phyloP scores from a whole-genome alignment of 768 basidiomycete species.

The Russula vinacea region DNA sequence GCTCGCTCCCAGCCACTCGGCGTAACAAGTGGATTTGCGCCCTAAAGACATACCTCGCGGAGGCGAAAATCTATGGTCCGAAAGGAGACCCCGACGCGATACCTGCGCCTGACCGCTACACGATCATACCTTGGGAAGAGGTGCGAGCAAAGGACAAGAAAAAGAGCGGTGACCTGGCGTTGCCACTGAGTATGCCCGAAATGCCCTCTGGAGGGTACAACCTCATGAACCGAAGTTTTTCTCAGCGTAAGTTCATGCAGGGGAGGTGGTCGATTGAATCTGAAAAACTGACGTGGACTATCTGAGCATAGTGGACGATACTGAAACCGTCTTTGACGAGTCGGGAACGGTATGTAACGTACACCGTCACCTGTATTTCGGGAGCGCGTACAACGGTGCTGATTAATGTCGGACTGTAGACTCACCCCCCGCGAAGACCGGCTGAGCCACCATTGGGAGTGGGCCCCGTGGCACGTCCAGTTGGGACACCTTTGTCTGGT shows the following conservation, averaged over 20 bases:
- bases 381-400: constrained; percentile 18
- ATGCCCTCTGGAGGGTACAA: constrained; percentile 30
- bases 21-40: constrained; percentile 93
- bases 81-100: constrained; percentile 53
- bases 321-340: constrained; percentile 49
- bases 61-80: constrained; percentile 69
- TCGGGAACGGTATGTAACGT: constrained; percentile 31
- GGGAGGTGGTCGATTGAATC: background rate
- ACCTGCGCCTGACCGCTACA: constrained; percentile 58
- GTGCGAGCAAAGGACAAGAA: constrained; percentile 41
- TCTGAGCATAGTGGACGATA: constrained; percentile 38
- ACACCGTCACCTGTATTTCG: background rate
- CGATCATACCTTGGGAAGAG: constrained; percentile 70
- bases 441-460: constrained; percentile 4
- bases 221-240: constrained; percentile 15
- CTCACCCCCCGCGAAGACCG: constrained; percentile 26
- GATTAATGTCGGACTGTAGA: constrained; percentile 21
- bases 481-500: constrained; percentile 10
- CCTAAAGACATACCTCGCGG: constrained; percentile 66
- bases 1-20: constrained; percentile 52
- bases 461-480: constrained; percentile 3
- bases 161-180: background rate
- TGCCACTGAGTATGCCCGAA: constrained; percentile 30
- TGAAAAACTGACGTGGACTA: background rate
- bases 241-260: constrained; percentile 13